Evolutionary conservation across 2,329 filamentous ascomycete species (phyloP), one percentile per base, ranked within the genome.

Genomic region (Rhinocladiella mackenziei): DNA sequence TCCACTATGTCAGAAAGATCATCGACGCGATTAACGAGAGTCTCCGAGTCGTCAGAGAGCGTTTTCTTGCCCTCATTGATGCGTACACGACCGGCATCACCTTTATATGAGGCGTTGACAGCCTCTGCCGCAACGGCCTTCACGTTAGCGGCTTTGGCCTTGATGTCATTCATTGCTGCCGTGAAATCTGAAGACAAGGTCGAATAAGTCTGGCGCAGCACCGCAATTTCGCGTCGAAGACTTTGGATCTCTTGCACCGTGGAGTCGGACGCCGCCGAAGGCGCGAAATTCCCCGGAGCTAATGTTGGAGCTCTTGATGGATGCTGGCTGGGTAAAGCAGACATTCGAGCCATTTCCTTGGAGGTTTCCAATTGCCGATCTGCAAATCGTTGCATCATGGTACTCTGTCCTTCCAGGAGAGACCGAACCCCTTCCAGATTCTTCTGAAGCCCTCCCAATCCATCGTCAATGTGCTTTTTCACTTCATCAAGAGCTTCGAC

Each of bases 1-100:
- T 98, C 92, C 14, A 98, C 87, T 42, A 92, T 74, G 64, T 98
- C 92, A 67, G 97, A 92, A n/a, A 98, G 76, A 60, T 97, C 91
- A 62, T 98, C 92, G 8, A 98, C 92, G 60, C 88, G 84, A 56
- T 81, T 84, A 55, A 98, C 89, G 44, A 98, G 81, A 51, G 82
- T 83, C 64, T 97, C 91, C 0, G 88, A 94, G 62, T 97, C 91
- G 18, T 83, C 75, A 38, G 84, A 86, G 48, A 98, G 79, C 47
- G 83, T 78, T 67, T 94, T 94, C 64, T 94, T 94, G 36, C 91
- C 91, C 25, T 75, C 77, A 55, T 85, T 83, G 55, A 98, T 87
- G 59, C 96, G 92, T 6, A 81, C 75, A 54, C 89, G 85, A 23
- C 91, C 91, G n/a, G 80, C 81, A 54, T 86, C 84, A 26, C 84